These are phyloP conservation scores for Ustilago esculenta DNA, from an alignment of 1,284 basidiomycete species.

Conservation along the genomic window DNA sequence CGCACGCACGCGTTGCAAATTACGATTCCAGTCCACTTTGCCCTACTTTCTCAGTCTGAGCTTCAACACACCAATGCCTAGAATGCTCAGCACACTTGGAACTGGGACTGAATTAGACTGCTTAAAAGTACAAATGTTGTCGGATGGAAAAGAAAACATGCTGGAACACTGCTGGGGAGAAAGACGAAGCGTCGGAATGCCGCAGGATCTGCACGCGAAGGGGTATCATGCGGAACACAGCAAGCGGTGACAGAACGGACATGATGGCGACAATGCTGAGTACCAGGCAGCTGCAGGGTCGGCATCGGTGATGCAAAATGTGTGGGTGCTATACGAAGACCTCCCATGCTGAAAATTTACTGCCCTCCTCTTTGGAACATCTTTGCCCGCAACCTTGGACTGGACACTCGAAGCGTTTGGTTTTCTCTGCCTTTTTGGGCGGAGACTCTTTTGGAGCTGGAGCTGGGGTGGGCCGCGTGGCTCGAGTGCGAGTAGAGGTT, in stretches of 20 bases:
- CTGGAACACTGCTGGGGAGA: too few relatives aligned
- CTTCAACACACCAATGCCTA: too few relatives aligned
- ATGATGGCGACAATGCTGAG: not conserved
- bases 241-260: not conserved
- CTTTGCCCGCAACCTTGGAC: conserved; percentile 55
- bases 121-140: conserved; percentile 36
- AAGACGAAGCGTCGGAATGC: too few relatives aligned
- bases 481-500: conserved; percentile 13
- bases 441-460: conserved; percentile 1
- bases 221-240: conserved; percentile 6
- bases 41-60: too few relatives aligned
- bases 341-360: conserved; percentile 43
- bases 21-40: too few relatives aligned
- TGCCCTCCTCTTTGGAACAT: conserved; percentile 47
- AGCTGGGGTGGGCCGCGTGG: not conserved
- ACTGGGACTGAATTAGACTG: conserved; percentile 3
- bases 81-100: too few relatives aligned
- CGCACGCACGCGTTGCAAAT: conserved; percentile 2
- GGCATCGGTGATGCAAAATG: not conserved
- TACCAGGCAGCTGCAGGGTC: not conserved
- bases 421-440: conserved; percentile 29
- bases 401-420: conserved; percentile 54
- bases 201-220: too few relatives aligned
- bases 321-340: conserved; percentile 12
- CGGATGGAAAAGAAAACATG: too few relatives aligned